Evolutionary conservation across 2,329 filamentous ascomycete species (phyloP).

Genomic region (Aciculosporium take): DNA sequence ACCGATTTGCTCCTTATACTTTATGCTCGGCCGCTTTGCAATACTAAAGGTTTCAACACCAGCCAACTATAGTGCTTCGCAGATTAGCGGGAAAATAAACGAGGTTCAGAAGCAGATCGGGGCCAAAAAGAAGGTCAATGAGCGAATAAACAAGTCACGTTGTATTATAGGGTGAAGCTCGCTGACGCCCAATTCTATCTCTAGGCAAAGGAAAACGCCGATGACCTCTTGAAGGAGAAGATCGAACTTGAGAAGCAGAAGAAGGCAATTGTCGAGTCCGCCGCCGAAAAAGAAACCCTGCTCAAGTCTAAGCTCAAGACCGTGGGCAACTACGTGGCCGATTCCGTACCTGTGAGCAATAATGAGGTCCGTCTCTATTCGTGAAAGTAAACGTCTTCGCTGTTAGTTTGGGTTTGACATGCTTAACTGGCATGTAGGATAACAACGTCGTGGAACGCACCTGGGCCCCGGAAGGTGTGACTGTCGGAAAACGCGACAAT

Average conservation of each 20-base stretch:
- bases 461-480: constrained; percentile 67
- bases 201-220: constrained; percentile 73
- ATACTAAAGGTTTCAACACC: neutral
- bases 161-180: neutral
- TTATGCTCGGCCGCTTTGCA: neutral
- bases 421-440: constrained; percentile 31
- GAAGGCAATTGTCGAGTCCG: constrained; percentile 61
- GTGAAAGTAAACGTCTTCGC: neutral
- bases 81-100: constrained; percentile 77
- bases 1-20: neutral
- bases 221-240: constrained; percentile 67
- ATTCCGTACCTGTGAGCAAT: constrained; percentile 68
- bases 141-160: neutral
- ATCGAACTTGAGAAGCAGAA: constrained; percentile 65
- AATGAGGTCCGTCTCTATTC: constrained; percentile 46
- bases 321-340: constrained; percentile 63
- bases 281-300: constrained; percentile 57
- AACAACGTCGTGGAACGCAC: constrained; percentile 64
- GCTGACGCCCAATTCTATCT: neutral
- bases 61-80: constrained; percentile 61
- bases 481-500: constrained; percentile 54
- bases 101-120: constrained; percentile 80
- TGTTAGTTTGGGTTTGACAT: neutral
- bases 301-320: constrained; percentile 68
- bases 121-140: constrained; percentile 65